Evolutionary conservation across 2,329 filamentous ascomycete genomes (phyloP), one percentile per base, ranked within the genome.

Genomic region (Penicillium sclerotigenum): DNA sequence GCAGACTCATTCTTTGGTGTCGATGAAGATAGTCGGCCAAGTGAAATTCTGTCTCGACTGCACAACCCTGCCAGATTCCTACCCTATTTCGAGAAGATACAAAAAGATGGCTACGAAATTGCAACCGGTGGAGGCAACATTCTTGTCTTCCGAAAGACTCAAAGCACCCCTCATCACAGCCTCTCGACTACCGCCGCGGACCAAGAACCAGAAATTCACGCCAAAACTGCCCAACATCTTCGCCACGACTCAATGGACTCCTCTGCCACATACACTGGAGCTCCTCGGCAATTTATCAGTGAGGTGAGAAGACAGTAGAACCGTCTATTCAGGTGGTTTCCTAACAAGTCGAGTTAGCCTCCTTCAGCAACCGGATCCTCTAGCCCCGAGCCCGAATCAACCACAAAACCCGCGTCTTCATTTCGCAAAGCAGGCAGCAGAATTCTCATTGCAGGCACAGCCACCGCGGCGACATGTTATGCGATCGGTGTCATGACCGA

Each of bases 51-150:
- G 8, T 63, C 70, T 18, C 70, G 66, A 11, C 61, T 79, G 8
- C 69, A 74, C 33, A 70, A 73, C 26, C 72, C 75, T 3, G 71
- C 71, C n/a, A 73, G 72, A 34, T 78, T 78, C 43, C 59, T 78
- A 2, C 71, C 71, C 4, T 71, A 75, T 52, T 75, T 78, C 36
- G 64, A 66, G 5, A 57, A 65, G 28, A 70, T 79, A 66, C 65
- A 73, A 49, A 51, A 62, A 26, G 69, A 74, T 36, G 77, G 76
- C 4, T 79, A 76, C 49, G 73, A 76, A 16, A 72, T 79, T 36
- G 70, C 73, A 11, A 74, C 72, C 5, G 76, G 76, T 1, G 71
- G 71, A 14, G 71, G 70, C 10, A 69, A 78, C 56, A 69, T 77
- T n/a, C 67, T 77, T 36, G 68, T 77, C 8, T 76, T 77, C 54